phyloP scores from a whole-genome alignment of 1,284 basidiomycete species.

The Cystobasidium sp. region DNA sequence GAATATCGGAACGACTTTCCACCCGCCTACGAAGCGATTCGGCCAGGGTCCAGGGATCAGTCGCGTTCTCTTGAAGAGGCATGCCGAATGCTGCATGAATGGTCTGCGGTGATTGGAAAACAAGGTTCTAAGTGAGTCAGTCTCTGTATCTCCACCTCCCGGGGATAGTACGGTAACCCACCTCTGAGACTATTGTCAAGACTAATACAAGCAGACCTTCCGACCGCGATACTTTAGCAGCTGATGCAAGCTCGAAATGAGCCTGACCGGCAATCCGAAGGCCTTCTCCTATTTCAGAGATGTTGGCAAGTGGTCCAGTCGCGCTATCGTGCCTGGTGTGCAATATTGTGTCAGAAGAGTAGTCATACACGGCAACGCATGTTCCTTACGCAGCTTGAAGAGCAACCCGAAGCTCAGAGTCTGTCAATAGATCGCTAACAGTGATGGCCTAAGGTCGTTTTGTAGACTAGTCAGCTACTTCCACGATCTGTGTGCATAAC shows the following conservation, averaged over 20 bases:
- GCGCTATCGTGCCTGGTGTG: neutral
- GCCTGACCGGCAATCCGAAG: slow-evolving; percentile 6
- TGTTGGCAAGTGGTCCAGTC: neutral
- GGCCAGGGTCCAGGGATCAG: too few species aligned
- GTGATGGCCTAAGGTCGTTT: too few species aligned
- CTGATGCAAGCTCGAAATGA: slow-evolving; percentile 16
- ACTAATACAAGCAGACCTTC: neutral
- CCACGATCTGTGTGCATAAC: too few species aligned
- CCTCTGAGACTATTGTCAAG: slow-evolving; percentile 9
- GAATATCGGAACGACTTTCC: too few species aligned
- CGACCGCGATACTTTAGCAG: neutral
- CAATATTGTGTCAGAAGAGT: neutral
- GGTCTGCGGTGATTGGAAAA: too few species aligned
- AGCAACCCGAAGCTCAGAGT: neutral
- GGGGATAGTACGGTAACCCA: neutral
- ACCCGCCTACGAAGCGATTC: too few species aligned
- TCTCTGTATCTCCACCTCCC: neutral
- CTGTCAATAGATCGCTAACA: slow-evolving; percentile 1
- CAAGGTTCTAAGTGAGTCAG: neutral
- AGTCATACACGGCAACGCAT: neutral
- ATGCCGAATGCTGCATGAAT: too few species aligned
- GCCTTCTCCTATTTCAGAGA: neutral
- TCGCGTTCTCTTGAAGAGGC: too few species aligned
- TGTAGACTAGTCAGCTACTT: too few species aligned
- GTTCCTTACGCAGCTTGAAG: slow-evolving; percentile 3